These are phyloP conservation scores for Diversispora eburnea DNA, from an alignment of 192 early-diverging fungal genomes.

Conservation along the genomic window DNA sequence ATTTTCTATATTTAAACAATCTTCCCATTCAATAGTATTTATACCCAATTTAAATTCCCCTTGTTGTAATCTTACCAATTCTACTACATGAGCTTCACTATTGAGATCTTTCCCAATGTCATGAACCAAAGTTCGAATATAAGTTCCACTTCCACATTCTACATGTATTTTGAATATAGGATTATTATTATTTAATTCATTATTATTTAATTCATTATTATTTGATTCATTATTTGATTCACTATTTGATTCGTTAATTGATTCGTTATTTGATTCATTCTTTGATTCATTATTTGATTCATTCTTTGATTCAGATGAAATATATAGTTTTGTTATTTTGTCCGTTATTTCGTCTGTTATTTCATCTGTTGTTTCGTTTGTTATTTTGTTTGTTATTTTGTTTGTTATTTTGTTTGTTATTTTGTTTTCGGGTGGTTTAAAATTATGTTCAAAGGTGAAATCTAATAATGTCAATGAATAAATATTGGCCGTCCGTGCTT, in stretches of 20 bases:
- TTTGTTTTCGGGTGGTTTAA: not conserved
- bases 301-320: too few species aligned
- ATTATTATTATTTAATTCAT: constrained; percentile 9
- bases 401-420: not conserved
- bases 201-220: too few species aligned
- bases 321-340: too few species aligned
- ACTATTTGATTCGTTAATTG: too few species aligned
- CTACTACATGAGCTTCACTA: constrained; percentile 59
- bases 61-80: constrained; percentile 57
- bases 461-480: constrained; percentile 37
- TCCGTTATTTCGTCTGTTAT: too few species aligned
- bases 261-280: too few species aligned
- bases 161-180: constrained; percentile 56
- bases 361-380: not conserved
- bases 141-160: constrained; percentile 64
- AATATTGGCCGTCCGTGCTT: constrained; percentile 41
- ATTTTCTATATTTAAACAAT: not conserved
- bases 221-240: too few species aligned
- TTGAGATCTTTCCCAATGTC: constrained; percentile 58
- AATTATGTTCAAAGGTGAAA: constrained; percentile 26
- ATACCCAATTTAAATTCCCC: constrained; percentile 48
- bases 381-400: not conserved
- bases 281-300: too few species aligned
- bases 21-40: constrained; percentile 36
- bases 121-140: constrained; percentile 68